Percentiles rank a stretch among this genome's conserved stretches.
Conservation (phyloP, 2,329 filamentous ascomycete genomes). For the Pseudocercospora pini-densiflorae region DNA sequence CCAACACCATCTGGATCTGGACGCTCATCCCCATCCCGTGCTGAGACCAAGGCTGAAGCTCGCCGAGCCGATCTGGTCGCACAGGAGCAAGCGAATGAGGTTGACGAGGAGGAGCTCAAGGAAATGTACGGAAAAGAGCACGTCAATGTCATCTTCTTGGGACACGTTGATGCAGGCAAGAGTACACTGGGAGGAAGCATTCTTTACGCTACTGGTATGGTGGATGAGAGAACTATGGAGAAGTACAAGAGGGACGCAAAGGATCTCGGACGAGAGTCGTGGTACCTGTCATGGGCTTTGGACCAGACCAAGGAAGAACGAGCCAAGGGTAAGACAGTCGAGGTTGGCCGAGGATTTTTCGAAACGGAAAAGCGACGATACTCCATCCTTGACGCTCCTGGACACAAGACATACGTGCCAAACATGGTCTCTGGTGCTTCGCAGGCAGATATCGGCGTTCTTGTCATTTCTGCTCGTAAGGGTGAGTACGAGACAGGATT, state of each 20-base stretch:
- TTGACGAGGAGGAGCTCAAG: conserved; percentile 83
- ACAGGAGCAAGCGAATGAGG: conserved; percentile 76
- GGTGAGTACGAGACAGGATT: conserved; percentile 99
- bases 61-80: conserved; percentile 82
- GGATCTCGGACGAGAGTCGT: conserved; percentile 93
- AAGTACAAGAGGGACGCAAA: conserved; percentile 98
- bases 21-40: conserved; percentile 69
- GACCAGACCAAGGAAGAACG: conserved; percentile 97
- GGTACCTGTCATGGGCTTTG: conserved; percentile 98
- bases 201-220: conserved; percentile 93
- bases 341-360: conserved; percentile 94
- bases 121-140: conserved; percentile 96
- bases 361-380: conserved; percentile 96
- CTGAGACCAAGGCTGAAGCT: conserved; percentile 59
- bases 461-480: conserved; percentile 96
- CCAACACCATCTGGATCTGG: conserved; percentile 78
- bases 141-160: conserved; percentile 96
- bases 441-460: conserved; percentile 89
- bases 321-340: conserved; percentile 95
- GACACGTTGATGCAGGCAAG: conserved; percentile 98
- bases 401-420: conserved; percentile 97
- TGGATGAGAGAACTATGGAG: conserved; percentile 97
- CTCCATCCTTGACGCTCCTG: conserved; percentile 94
- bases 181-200: conserved; percentile 94
- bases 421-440: conserved; percentile 85